Percentiles rank a stretch among this genome's conserved stretches.
Evolutionary conservation across 2,329 filamentous ascomycete species (phyloP).

Genomic region (Fusarium sacchari): DNA sequence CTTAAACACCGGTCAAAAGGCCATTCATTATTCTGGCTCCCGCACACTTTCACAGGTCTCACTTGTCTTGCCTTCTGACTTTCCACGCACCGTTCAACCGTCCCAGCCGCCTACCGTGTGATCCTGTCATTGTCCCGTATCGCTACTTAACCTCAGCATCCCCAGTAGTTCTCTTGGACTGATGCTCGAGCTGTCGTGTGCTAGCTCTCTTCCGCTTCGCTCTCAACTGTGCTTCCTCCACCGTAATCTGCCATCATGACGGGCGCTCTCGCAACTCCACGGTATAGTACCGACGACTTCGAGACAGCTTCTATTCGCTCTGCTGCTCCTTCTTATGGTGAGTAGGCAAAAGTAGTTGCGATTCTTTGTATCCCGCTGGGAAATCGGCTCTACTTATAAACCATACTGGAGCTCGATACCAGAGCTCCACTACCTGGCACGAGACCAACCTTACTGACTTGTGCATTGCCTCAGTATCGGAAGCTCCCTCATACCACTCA

Average conservation of each 20-base stretch:
- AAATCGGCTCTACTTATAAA: constrained; percentile 10
- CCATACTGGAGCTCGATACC: constrained; percentile 1
- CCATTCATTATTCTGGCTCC: constrained; percentile 31
- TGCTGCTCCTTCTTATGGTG: constrained; percentile 74
- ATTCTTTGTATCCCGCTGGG: background rate
- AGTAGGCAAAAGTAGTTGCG: constrained; percentile 44
- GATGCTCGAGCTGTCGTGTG: constrained; percentile 39
- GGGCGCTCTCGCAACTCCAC: constrained; percentile 45
- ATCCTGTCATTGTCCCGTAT: constrained; percentile 18
- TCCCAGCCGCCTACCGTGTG: constrained; percentile 31
- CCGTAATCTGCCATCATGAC: constrained; percentile 45
- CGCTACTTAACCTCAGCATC: constrained; percentile 25
- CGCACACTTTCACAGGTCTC: constrained; percentile 27
- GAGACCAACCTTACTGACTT: constrained; percentile 35
- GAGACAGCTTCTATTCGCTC: constrained; percentile 75
- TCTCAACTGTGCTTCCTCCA: constrained; percentile 23
- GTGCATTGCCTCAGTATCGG: constrained; percentile 60
- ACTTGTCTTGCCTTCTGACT: constrained; percentile 31
- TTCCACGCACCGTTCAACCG: constrained; percentile 18
- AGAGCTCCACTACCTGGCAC: constrained; percentile 19
- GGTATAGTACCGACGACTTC: constrained; percentile 64
- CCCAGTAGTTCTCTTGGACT: constrained; percentile 29
- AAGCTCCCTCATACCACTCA: constrained; percentile 72
- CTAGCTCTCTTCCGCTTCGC: constrained; percentile 31
- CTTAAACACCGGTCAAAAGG: constrained; percentile 29